Conservation (phyloP, 2,329 filamentous ascomycete species). For the Nemania sp. region DNA sequence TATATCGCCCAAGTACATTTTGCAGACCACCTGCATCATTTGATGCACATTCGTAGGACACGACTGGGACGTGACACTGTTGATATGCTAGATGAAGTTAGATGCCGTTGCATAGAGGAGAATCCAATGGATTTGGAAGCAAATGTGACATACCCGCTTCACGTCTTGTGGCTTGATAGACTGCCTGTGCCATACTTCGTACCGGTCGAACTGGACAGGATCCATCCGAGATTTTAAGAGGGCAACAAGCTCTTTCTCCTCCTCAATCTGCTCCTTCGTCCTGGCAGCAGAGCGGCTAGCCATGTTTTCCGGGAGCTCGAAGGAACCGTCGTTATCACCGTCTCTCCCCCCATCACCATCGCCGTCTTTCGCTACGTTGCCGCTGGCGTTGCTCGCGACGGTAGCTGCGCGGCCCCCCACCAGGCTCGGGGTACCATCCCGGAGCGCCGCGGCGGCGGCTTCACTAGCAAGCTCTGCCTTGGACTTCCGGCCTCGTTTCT, state of each 20-base stretch:
- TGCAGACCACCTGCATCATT: constrained; percentile 75
- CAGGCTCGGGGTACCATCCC: constrained; percentile 45
- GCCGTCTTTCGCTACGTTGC: constrained; percentile 49
- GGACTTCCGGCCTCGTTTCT: constrained; percentile 66
- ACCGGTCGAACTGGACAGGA: constrained; percentile 68
- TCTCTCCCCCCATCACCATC: constrained; percentile 62
- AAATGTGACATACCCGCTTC: constrained; percentile 58
- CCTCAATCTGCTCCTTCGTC: constrained; percentile 70
- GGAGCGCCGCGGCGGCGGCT: constrained; percentile 48
- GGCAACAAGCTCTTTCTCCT: constrained; percentile 60
- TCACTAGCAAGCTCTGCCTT: constrained; percentile 59
- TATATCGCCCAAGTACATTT: constrained; percentile 76
- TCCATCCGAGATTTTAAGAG: constrained; percentile 70
- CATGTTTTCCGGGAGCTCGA: constrained; percentile 58
- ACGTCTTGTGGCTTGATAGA: constrained; percentile 72
- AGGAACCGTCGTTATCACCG: constrained; percentile 58
- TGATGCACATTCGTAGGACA: constrained; percentile 74
- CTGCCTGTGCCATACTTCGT: constrained; percentile 71
- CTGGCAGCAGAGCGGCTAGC: constrained; percentile 49
- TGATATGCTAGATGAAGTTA: constrained; percentile 62
- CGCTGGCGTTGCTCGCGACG: constrained; percentile 48
- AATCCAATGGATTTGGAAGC: neutral
- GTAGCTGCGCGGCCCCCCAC: constrained; percentile 53
- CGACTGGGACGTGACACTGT: constrained; percentile 79
- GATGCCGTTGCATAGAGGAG: neutral